Evolutionary conservation across 164 flowering plant genomes (phyloP), one percentile per base, ranked within the genome.

Genomic region (Aristolochia fimbriata): DNA sequence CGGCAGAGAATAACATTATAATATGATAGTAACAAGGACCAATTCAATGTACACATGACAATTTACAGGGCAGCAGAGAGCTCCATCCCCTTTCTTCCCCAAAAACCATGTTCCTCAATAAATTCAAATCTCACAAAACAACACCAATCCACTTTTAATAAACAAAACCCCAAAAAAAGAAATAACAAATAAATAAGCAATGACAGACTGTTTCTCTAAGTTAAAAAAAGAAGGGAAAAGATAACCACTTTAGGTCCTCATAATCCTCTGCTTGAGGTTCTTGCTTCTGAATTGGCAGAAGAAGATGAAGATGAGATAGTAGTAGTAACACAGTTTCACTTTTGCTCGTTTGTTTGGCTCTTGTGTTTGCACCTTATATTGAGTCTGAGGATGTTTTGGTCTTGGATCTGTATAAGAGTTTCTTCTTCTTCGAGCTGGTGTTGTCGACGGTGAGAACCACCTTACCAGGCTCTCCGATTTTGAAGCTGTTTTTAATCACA

Each of bases 351-450:
- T 43, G 14, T 27, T 19, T 27, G 4, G 43, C 43, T 10, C 0
- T 0, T 37, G 43, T 37, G 43, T 3, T 37, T 37, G 43, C 43
- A 37, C 43, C 43, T 37, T 37, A 37, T 37, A 37, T 10, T 7
- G 4, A 37, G 17, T 43, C 61, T n/a, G 72, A 61, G 25, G 73
- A 50, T 47, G 81, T 60, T 61, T 84, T 86, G 78, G 71, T 80
- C 78, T 87, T 91, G 66, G 64, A 86, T 77, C 97, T 77, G 79
- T 87, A 86, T 27, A 91, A 76, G 14, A 91, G 82, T 74, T 80
- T 84, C 91, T 91, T 91, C 84, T 86, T 91, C 84, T 81, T 91
- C n/a, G 93, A 81, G 59, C 78, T 76, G 55, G 71, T 77, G 76
- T 91, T 91, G 61, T 91, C 88, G 7, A 91, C 64, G 61, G 87